Conservation (phyloP, 257 asterid genomes). For the Ehretia macrophylla region DNA sequence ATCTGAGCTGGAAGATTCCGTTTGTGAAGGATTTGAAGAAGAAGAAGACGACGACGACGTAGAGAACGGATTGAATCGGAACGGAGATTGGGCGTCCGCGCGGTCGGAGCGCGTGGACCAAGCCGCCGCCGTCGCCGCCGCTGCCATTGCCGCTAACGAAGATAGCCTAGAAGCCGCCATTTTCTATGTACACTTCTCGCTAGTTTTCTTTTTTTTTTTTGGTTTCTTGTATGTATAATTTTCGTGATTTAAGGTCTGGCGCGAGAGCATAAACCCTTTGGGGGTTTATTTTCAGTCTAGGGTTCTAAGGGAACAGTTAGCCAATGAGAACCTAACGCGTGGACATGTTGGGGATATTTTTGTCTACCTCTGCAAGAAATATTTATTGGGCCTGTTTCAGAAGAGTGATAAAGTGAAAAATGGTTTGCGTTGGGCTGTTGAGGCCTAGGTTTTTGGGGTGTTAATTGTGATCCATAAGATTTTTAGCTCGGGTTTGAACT, state of each 20-base stretch:
- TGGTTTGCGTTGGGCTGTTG: too few relatives aligned
- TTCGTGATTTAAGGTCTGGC: conserved; percentile 4
- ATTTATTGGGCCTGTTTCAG: conserved; percentile 1
- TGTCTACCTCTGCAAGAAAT: not conserved
- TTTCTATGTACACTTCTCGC: not conserved
- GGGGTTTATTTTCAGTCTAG: not conserved
- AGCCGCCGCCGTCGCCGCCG: conserved; percentile 39
- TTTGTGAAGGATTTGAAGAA: conserved; percentile 27
- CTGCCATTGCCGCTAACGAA: conserved; percentile 43
- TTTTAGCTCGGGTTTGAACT: too few relatives aligned
- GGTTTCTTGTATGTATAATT: not conserved
- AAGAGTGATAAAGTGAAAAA: too few relatives aligned
- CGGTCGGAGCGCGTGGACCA: conserved; percentile 29
- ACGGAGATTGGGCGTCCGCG: conserved; percentile 42
- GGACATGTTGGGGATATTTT: not conserved
- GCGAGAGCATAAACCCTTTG: conserved; percentile 4
- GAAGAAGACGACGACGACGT: conserved; percentile 35
- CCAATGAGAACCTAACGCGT: not conserved
- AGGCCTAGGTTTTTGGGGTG: too few relatives aligned
- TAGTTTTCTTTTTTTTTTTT: not conserved
- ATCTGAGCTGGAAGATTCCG: conserved; percentile 33
- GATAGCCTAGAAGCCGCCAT: conserved; percentile 50
- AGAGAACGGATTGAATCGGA: conserved; percentile 55
- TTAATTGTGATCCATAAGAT: too few relatives aligned
- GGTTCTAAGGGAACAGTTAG: conserved; percentile 6